Base-by-base conservation (phyloP, 2,329 filamentous ascomycete genomes). In the Xylaria sp. region DNA sequence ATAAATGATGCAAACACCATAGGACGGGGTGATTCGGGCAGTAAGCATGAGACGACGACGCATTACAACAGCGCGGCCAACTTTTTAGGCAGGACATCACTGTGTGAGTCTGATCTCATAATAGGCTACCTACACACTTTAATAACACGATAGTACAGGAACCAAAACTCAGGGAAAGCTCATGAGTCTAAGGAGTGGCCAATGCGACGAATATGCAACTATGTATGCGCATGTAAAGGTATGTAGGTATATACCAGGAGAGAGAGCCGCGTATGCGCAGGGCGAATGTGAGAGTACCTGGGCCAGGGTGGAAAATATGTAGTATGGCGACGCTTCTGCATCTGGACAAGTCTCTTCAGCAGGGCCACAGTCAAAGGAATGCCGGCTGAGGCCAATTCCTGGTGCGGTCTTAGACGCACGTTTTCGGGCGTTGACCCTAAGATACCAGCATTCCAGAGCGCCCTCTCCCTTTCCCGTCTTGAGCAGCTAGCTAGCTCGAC, bases 361-460 rank as follows among this genome's bases (percentile, higher is more conserved):
- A 37, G 49, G 57, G 1, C 21, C 14, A 31, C 28, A 5, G 9
- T 69, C 61, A 70, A 69, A 72, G 72, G 71, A 72, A 73, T 73
- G 72, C 59, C 49, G 53, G 63, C 55, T 54, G 63, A 68, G 67
- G 63, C 9, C 55, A 45, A 71, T 67, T 63, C 50, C 43, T 57
- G 35, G 59, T n/a, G n/a, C 4, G 9, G 64, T 68, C 65, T 62
- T 59, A 64, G 65, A 64, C 47, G 56, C 68, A 71, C 67, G 71
- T 71, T 73, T 72, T 71, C 71, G 68, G 71, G 17, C 15, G 70
- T 31, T 21, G 49, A 31, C 38, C 55, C 38, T 57, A 67, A 67
- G 61, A 60, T 60, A 64, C 67, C 54, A 69, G 60, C 69, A 73
- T 73, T 73, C 70, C 71, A 71, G 63, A 67, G 66, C 61, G 35